Evolutionary conservation across 2,329 filamentous ascomycete species (phyloP), one percentile per base, ranked within the genome.

Genomic region (Pseudogymnoascus sp.): DNA sequence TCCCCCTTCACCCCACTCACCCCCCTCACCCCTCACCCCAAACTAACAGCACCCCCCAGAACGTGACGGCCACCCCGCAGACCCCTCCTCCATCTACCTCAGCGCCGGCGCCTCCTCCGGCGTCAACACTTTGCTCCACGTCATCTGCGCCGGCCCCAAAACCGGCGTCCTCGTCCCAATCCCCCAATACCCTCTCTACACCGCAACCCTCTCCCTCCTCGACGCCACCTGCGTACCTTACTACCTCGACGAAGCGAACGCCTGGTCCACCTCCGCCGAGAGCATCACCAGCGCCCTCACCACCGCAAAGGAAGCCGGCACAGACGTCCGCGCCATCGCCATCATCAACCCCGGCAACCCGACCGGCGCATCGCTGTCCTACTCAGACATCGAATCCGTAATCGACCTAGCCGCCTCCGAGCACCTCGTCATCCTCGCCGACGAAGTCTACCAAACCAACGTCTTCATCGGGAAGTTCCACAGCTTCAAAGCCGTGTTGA

Each of bases 381-480:
- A 89, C 67, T 82, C 85, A 18, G 91, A 97, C 72, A 87, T 99
- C 75, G 86, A 88, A 71, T 82, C 83, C 61, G 90, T 97, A n/a
- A 83, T 97, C 69, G 85, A 94, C 67, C 89, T 97, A 67, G 93
- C 94, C 40, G 87, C 86, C 28, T 82, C 92, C 75, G 86, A 97
- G 80, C 85, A 88, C 70, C 83, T 99, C 25, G 92, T 97, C 63
- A 81, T 97, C 68, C 84, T 99, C 71, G 94, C 94, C 61, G 94
- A 99, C 73, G 94, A 99, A 77, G 94, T 99, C 38, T 99, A 99
- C 84, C 94, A 99, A 79, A 97, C 94, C 73, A 99, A 99, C 77
- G 90, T 99, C 70, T 99, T 99, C 78, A 80, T 89, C 66, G 94
- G 94, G 75, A 83, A 93, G 75, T 99, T 99, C 81, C 86, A 90